Base-by-base conservation (phyloP, 345 rosid species). In the Camelina hispida region DNA sequence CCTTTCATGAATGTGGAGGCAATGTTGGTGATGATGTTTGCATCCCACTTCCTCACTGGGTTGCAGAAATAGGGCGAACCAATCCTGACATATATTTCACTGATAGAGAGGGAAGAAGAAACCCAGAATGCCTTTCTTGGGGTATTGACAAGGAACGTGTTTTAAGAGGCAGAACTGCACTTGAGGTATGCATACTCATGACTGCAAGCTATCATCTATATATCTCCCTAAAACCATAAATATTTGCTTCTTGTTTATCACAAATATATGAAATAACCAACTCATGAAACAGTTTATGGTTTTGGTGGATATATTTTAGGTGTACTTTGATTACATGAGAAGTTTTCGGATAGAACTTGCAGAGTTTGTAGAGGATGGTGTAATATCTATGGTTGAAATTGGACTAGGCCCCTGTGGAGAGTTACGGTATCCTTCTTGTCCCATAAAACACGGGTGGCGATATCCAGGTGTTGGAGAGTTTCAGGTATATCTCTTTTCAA, bases 371-470 rank as follows among this genome's bases (percentile, higher is more conserved):
- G 85, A 72, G 70, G 91, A 83, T 64, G 89, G 89, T 78, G 74
- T 83, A 23, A 85, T 95, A 80, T 82, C 94, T 42, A 81, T 86
- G 93, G 79, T 95, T 87, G 94, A 86, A 75, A 85, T 95, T 77
- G 99, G 99, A 81, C 83, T 92, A 74, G 99, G 99, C 80, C 96
- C 98, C 14, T 90, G 98, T 68, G 99, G 99, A 73, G 98, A 92
- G 84, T 84, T 95, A 60, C 82, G 96, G 34, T 92, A 90, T 73
- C 99, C 99, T 56, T 92, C 99, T 55, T 90, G 84, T 81, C 97
- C 98, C 57, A 93, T 90, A 52, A 92, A 95, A 85, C 95, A 92
- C 78, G 99, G 99, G 62, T 95, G 99, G 99, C 88, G 96, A 76
- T 92, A 90, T 82, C 97, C 99, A 68, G 99, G 99, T 48, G 85